Percentiles rank a stretch among this genome's conserved stretches.
Evolutionary conservation across 2,329 filamentous ascomycete species (phyloP).

Genomic region (Xylaria sp.): DNA sequence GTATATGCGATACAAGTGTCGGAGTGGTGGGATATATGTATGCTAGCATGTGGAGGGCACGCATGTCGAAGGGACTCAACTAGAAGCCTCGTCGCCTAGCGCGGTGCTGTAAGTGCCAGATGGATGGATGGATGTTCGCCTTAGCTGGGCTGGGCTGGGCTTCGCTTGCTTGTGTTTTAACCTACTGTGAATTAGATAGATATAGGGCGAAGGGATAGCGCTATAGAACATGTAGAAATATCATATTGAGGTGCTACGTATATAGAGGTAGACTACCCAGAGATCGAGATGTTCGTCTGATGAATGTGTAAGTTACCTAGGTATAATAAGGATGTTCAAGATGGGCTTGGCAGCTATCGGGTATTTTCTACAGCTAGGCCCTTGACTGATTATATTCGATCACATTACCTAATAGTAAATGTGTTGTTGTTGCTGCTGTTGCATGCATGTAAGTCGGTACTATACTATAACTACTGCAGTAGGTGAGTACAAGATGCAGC

Average conservation of each 20-base stretch:
- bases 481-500: not conserved
- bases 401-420: conserved; percentile 31
- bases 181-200: not conserved
- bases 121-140: too few species aligned
- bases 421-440: too few species aligned
- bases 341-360: conserved; percentile 14
- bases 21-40: too few species aligned
- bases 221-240: too few species aligned
- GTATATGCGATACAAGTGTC: not conserved
- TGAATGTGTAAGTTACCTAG: too few species aligned
- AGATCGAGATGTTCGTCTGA: not conserved
- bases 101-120: conserved; percentile 9
- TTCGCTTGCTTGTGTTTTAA: not conserved
- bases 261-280: not conserved
- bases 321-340: too few species aligned
- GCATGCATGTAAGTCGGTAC: not conserved
- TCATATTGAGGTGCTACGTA: not conserved
- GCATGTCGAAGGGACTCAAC: not conserved
- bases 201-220: too few species aligned
- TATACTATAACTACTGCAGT: too few species aligned
- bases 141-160: not conserved
- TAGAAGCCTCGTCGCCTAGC: conserved; percentile 19
- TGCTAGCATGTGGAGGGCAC: not conserved
- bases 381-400: conserved; percentile 9
- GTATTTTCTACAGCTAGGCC: not conserved